phyloP scores from a whole-genome alignment of 441 rosid species.

The Metrosideros polymorpha region DNA sequence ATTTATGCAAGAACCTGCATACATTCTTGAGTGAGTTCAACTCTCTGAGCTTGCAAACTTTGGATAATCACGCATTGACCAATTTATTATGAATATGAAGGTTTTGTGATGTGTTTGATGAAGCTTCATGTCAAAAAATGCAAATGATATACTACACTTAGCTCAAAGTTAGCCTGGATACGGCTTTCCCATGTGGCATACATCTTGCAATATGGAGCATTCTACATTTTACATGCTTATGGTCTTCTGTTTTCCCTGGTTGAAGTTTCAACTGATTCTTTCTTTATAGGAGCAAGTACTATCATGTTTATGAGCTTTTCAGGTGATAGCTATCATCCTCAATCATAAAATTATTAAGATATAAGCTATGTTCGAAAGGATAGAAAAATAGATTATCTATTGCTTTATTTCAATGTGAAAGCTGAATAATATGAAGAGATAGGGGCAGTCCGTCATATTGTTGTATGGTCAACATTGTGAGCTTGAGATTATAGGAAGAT shows the following conservation, averaged over 20 bases:
- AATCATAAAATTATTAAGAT: not conserved
- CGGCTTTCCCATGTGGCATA: not conserved
- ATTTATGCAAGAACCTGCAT: conserved; percentile 90
- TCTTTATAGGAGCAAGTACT: not conserved
- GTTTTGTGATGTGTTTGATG: not conserved
- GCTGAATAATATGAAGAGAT: not conserved
- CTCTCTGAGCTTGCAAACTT: not conserved
- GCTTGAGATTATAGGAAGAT: not conserved
- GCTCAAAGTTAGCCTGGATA: not conserved
- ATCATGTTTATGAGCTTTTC: not conserved
- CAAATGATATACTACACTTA: not conserved
- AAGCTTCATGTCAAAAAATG: not conserved
- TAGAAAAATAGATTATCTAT: not conserved
- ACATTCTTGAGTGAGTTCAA: conserved; percentile 81
- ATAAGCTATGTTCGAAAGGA: not conserved
- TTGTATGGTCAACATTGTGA: not conserved
- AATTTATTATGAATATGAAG: not conserved
- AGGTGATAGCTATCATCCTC: not conserved
- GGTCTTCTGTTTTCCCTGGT: not conserved
- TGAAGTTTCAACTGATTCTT: not conserved
- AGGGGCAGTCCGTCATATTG: not conserved
- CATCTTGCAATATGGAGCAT: not conserved
- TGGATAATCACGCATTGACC: not conserved
- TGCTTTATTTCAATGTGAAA: not conserved
- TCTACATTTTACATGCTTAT: not conserved